Evolutionary conservation across 352 stramenopile species (phyloP), one percentile per base, ranked within the genome.

Genomic region (Phytophthora melonis): DNA sequence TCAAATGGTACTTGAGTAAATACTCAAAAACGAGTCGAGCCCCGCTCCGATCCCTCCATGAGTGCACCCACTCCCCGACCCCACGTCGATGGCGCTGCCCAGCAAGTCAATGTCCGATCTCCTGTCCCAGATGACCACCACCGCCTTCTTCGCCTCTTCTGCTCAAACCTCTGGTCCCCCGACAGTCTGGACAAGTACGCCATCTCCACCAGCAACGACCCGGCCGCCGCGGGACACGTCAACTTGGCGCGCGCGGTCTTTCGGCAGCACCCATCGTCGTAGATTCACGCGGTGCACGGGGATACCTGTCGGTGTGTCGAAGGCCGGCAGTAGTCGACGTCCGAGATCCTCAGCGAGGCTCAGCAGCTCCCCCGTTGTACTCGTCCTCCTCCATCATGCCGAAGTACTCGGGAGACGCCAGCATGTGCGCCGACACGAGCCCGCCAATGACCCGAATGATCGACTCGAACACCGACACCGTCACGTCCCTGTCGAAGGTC

Each of bases 11-110:
- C 78, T 99, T 99, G n/a, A 99, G 74, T 39, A 99, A 72, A 77
- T 99, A 99, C 81, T 99, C 98, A 68, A 98, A 99, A 98, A 99
- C 53, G 93, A 99, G 80, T 99, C 98, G 1, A 98, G 88, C 23
- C 98, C 98, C 0, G 91, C 90, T 30, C 96, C 96, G 58, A 99
- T 95, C 39, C 94, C 84, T 7, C 92, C 89, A 47, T 93, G 85
- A 86, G 54, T 92, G 79, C 16, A 90, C 63, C 91, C 89, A 97
- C 52, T 92, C 9, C 97, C 97, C 18, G 79, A 98, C 3, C 85
- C 64, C 1, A 98, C 91, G 75, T 99, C 89, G 72, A 99, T 98
- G 36, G 98, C 89, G 77, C 97, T 99, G 2, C 98, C 98, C 10
- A 99, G 80, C 47, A 99, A 79, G 67, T 98, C 82, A n/a, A 98